A percentile compares a stretch with the other conserved stretches of the same genome.
phyloP scores from a whole-genome alignment of 2,329 filamentous ascomycete species.

The Leptographium galeiforme region DNA sequence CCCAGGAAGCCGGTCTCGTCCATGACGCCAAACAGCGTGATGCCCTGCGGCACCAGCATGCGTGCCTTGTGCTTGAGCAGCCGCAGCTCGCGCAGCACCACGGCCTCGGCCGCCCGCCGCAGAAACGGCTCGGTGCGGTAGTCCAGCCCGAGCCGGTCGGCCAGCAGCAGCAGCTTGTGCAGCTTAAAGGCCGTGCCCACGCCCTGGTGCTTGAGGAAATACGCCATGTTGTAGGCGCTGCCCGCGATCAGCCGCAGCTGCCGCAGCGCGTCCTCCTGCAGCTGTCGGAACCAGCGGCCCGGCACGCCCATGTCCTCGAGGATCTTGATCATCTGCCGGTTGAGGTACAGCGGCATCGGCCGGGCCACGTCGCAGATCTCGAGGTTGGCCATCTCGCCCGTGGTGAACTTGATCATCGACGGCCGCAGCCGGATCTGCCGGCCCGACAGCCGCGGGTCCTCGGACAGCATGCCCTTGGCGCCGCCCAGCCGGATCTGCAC shows the following conservation, averaged over 20 bases:
- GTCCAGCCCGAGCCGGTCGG: constrained; percentile 44
- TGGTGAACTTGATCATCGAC: constrained; percentile 72
- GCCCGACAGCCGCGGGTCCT: constrained; percentile 49
- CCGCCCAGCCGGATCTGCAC: constrained; percentile 65
- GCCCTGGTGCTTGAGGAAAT: constrained; percentile 48
- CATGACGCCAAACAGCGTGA: constrained; percentile 73
- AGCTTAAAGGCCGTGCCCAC: constrained; percentile 49
- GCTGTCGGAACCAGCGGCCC: constrained; percentile 42
- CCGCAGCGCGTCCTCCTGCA: constrained; percentile 51
- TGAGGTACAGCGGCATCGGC: constrained; percentile 57
- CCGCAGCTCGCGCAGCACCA: constrained; percentile 56
- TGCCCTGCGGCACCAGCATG: constrained; percentile 55
- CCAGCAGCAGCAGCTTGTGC: constrained; percentile 45
- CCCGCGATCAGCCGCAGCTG: constrained; percentile 46
- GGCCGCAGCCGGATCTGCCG: constrained; percentile 47
- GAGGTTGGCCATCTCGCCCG: constrained; percentile 38
- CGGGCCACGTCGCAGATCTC: constrained; percentile 61
- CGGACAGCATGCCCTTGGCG: constrained; percentile 64
- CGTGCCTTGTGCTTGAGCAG: constrained; percentile 66
- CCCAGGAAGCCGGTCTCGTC: constrained; percentile 61
- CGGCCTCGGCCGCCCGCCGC: constrained; percentile 54
- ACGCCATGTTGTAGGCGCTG: constrained; percentile 46
- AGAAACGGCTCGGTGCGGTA: constrained; percentile 59
- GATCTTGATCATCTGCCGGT: constrained; percentile 74
- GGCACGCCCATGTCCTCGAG: constrained; percentile 62